Base-by-base conservation (phyloP, 2,329 filamentous ascomycete genomes). In the Domatiomyces catenatus region DNA sequence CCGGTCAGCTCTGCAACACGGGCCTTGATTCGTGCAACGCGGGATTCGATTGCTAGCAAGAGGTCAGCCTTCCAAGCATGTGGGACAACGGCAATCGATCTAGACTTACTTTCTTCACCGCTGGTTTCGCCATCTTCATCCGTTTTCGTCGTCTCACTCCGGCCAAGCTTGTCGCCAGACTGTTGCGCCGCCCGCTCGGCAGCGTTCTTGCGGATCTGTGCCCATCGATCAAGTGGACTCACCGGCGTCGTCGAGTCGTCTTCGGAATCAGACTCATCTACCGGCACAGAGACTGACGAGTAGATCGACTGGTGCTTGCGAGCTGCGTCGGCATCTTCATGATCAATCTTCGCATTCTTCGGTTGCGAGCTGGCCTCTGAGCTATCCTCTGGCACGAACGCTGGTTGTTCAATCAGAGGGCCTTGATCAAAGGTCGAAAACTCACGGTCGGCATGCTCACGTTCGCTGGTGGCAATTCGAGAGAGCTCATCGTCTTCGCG, bases 11-110 rank as follows among this genome's bases (percentile, higher is more conserved):
- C 88, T 48, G 92, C 92, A 52, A 98, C 92, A 55, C 92, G 83
- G 53, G 92, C 92, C 71, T 95, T 96, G 76, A 98, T 98, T 56
- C 92, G 85, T 47, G 92, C 92, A 53, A 96, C 92, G 58, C 92
- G 86, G 47, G 88, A 89, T 68, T 98, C 92, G 62, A 96, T 96
- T 36, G 89, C 87, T 93, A 59, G 28, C n/a, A 47, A 22, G 50
- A 48, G 24, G 54, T 69, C 59, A 68, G 63, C 48, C 48, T 17
- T 17, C 24, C 2, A 15, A 1, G 2, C 8, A 12, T n/a, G 28
- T 42, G 8, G 12, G 17, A 44, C 20, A 47, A 47, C 12, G n/a
- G n/a, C n/a, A 15, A 28, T 39, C 26, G 50, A 43, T 19, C 26
- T 45, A 12, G 17, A 81, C 85, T 77, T 73, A 87, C 84, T 92